Base-by-base conservation (phyloP, 345 rosid species). In the Eucalyptus curtisii region DNA sequence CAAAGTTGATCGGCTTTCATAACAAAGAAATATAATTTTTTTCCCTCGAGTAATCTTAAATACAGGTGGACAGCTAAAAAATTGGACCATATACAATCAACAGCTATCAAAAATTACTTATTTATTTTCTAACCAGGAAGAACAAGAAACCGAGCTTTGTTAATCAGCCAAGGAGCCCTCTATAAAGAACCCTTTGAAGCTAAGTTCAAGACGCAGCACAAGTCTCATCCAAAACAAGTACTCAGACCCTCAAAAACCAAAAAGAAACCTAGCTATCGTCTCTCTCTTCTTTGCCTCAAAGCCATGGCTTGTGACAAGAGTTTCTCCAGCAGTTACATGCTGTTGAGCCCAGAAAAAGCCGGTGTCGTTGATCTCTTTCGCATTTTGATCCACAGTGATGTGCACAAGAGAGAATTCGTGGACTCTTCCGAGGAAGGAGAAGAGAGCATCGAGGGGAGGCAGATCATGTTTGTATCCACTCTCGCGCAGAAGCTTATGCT, bases 381-480 rank as follows among this genome's bases (percentile, higher is more conserved):
- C 57, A 17, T 96, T 12, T 88, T 97, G 40, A 90, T 94, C 76
- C 92, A 92, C 20, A 47, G 90, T 6, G 90, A 94, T 88, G 68
- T 94, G 11, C 86, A 88, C 50, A 91, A 91, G 10, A 93, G 93
- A 14, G 94, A 90, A 52, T 94, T 91, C 59, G 90, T 95, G 22
- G 93, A 95, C 13, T 90, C 93, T 86, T 90, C 96, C 7, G 88
- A 91, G 40, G 86, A 64, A 4, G 76, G 64, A 44, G 94, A 93
- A 57, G 93, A 91, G 87, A 90, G 89, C 59, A 92, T 96, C 47
- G 42, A 90, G 80, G 91, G 91, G 4, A 92, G 98, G 80, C 92
- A 94, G 94, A 86, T 95, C 89, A 92, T 96, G 47, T 94, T 96
- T 48, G 61, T 95, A 88, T 95, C 98, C 86, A 68, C 90, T 17